Percentiles rank a stretch among this genome's conserved stretches.
Conservation (phyloP, 805 yeast genomes). For the Suhomyces prunicola region DNA sequence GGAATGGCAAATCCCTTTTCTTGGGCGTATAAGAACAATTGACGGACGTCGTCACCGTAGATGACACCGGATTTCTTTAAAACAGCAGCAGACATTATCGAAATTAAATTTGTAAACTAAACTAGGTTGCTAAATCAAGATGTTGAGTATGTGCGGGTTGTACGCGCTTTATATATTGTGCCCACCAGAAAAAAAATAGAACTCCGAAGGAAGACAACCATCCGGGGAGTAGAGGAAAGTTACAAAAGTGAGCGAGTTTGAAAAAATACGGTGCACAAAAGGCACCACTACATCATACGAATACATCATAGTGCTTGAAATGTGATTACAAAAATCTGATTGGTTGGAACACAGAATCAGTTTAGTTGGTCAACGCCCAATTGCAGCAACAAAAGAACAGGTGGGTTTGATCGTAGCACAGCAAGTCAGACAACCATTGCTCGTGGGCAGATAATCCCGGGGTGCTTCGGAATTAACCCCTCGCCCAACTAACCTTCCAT, state of each 20-base stretch:
- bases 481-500: background rate
- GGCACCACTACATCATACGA: background rate
- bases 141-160: background rate
- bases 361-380: background rate
- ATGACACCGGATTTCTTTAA: constrained; percentile 93
- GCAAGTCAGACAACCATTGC: background rate
- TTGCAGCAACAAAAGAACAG: background rate
- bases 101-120: background rate
- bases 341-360: background rate
- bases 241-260: background rate
- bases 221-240: constrained; percentile 5
- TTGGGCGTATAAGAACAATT: constrained; percentile 88
- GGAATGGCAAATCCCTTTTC: constrained; percentile 94
- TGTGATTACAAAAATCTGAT: background rate
- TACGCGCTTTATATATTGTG: constrained; percentile 7
- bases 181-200: background rate
- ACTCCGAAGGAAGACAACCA: constrained; percentile 11
- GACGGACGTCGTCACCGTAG: constrained; percentile 94
- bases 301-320: background rate
- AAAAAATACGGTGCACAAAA: background rate
- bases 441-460: background rate
- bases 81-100: constrained; percentile 64
- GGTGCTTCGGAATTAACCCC: background rate
- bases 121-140: background rate
- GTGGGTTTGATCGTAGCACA: background rate